These are phyloP conservation scores for Peniophora sp. DNA, from an alignment of 1,284 basidiomycete species.

Conservation along the genomic window DNA sequence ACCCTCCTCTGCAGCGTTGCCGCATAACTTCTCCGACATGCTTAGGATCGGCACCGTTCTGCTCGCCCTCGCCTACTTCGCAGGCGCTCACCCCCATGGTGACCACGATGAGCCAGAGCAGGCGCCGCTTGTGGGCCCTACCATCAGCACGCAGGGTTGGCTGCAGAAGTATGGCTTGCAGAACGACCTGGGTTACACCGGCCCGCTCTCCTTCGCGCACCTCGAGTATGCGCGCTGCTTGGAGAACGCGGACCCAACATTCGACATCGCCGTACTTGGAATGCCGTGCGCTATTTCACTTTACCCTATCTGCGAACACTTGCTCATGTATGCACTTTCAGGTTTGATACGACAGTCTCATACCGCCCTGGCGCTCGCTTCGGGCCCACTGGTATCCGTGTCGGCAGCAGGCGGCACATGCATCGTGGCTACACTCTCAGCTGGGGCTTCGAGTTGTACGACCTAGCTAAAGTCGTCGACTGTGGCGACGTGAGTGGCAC, in stretches of 20 bases:
- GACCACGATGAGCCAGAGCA: too few species aligned
- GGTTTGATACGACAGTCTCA: constrained; percentile 65
- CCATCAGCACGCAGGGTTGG: too few species aligned
- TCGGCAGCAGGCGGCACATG: constrained; percentile 63
- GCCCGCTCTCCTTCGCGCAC: constrained; percentile 69
- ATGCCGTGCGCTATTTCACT: constrained; percentile 38
- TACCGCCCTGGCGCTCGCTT: constrained; percentile 76
- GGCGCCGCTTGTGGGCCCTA: too few species aligned
- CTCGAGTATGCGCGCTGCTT: constrained; percentile 64
- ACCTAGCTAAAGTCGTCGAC: constrained; percentile 57
- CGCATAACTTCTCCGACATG: too few species aligned
- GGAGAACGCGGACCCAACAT: constrained; percentile 43
- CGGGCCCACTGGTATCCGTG: constrained; percentile 75
- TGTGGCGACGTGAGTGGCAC: constrained; percentile 43
- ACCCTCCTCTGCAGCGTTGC: too few species aligned
- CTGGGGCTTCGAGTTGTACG: constrained; percentile 65
- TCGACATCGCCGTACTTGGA: constrained; percentile 73
- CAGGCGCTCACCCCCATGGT: too few species aligned
- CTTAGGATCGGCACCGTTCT: too few species aligned
- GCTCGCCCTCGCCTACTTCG: too few species aligned
- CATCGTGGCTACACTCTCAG: constrained; percentile 54
- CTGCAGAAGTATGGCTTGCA: constrained; percentile 23
- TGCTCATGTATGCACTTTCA: neutral
- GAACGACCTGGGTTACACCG: constrained; percentile 60
- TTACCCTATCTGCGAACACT: neutral